These are phyloP conservation scores for Teunomyces aglyptinius DNA, from an alignment of 805 yeast species.

Conservation along the genomic window DNA sequence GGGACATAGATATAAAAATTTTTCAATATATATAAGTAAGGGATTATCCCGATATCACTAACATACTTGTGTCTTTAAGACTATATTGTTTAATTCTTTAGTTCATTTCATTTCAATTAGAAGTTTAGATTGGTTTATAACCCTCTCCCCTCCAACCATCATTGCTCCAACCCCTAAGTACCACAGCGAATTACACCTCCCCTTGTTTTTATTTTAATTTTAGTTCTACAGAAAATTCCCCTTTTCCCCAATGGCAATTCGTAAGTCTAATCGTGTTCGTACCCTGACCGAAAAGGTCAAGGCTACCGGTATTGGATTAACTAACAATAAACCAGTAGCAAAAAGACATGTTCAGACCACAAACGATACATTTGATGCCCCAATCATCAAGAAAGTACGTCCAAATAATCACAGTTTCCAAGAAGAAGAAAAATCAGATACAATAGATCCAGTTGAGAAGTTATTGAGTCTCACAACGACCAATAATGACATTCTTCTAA, in stretches of 20 bases:
- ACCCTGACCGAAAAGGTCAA: conserved; percentile 20
- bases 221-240: background rate
- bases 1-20: conserved; percentile 4
- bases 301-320: conserved; percentile 7
- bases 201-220: conserved; percentile 3
- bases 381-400: background rate
- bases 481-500: conserved; percentile 28
- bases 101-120: conserved; percentile 3
- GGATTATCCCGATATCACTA: conserved; percentile 1
- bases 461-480: conserved; percentile 34
- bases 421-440: conserved; percentile 19
- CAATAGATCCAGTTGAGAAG: conserved; percentile 43
- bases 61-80: background rate
- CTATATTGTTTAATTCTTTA: conserved; percentile 1
- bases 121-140: background rate
- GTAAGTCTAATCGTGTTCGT: conserved; percentile 33
- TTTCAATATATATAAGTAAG: conserved; percentile 5
- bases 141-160: background rate
- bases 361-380: conserved; percentile 1
- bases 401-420: conserved; percentile 3
- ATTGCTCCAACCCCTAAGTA: no score
- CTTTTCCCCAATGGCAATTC: conserved; percentile 17
- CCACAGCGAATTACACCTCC: background rate
- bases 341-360: conserved; percentile 5
- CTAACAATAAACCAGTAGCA: conserved; percentile 12